Percentiles rank a stretch among this genome's conserved stretches.
Conservation (phyloP, 1,139 yeast species). For the Suhomyces yuchorum region DNA sequence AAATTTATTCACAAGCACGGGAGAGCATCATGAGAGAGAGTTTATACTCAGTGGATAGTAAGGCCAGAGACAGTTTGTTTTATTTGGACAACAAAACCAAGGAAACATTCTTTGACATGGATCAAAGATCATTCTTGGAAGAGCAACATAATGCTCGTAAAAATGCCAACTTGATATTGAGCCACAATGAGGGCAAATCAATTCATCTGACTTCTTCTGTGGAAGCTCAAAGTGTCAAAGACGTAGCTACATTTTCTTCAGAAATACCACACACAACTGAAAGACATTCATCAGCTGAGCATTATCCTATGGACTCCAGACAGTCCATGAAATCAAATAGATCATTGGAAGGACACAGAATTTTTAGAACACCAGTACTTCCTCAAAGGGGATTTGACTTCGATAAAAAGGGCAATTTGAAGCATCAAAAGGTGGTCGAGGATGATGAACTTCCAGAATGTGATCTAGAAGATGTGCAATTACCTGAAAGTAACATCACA, state of each 20-base stretch:
- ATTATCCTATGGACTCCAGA: neutral
- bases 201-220: constrained; percentile 4
- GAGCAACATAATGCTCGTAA: constrained; percentile 11
- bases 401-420: neutral
- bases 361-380: constrained; percentile 10
- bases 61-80: constrained; percentile 19
- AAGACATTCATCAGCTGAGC: neutral
- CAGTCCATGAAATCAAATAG: neutral
- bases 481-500: constrained; percentile 6
- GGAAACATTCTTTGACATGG: constrained; percentile 18
- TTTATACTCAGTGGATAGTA: constrained; percentile 20
- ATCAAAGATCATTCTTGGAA: constrained; percentile 14
- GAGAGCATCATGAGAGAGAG: constrained; percentile 21
- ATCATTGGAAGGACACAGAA: constrained; percentile 7
- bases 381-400: constrained; percentile 4
- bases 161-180: constrained; percentile 7
- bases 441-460: constrained; percentile 20
- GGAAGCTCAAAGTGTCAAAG: constrained; percentile 7
- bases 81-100: constrained; percentile 19
- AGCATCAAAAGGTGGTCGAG: constrained; percentile 1
- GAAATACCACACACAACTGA: constrained; percentile 3
- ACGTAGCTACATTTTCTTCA: constrained; percentile 8
- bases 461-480: constrained; percentile 18
- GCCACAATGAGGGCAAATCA: constrained; percentile 10
- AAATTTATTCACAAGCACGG: constrained; percentile 19